These are phyloP conservation scores for Phytophthora ramorum DNA, from an alignment of 352 stramenopile genomes.

Conservation along the genomic window DNA sequence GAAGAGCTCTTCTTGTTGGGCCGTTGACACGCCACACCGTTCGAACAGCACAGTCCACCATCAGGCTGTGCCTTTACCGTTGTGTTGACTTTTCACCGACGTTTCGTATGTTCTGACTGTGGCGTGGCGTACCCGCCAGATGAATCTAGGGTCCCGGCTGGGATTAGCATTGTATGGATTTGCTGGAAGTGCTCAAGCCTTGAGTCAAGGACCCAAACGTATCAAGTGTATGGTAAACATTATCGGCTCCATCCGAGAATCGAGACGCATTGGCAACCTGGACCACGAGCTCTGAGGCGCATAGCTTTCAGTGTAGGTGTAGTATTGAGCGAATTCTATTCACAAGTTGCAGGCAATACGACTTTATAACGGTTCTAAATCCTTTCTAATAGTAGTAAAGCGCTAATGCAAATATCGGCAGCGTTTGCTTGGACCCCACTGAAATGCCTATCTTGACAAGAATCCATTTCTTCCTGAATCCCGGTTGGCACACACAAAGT, in stretches of 20 bases:
- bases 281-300: no score
- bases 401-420: no score
- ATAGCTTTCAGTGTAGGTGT: no score
- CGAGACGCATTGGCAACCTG: no score
- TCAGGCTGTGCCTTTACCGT: not conserved
- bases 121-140: not conserved
- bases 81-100: not conserved
- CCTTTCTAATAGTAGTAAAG: no score
- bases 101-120: not conserved
- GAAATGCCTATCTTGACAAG: not conserved
- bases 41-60: not conserved
- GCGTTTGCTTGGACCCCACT: no score
- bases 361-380: no score
- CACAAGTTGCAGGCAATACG: not conserved
- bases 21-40: not conserved
- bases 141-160: not conserved
- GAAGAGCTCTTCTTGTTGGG: not conserved
- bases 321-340: no score
- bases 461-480: not conserved
- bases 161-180: not conserved
- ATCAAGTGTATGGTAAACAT: no score
- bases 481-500: not conserved
- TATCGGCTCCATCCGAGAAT: not conserved
- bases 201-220: no score
- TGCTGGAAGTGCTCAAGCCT: constrained; percentile 1